Evolutionary conservation across 306 rosid genomes (phyloP).

Genomic region (Cicer cuneatum): DNA sequence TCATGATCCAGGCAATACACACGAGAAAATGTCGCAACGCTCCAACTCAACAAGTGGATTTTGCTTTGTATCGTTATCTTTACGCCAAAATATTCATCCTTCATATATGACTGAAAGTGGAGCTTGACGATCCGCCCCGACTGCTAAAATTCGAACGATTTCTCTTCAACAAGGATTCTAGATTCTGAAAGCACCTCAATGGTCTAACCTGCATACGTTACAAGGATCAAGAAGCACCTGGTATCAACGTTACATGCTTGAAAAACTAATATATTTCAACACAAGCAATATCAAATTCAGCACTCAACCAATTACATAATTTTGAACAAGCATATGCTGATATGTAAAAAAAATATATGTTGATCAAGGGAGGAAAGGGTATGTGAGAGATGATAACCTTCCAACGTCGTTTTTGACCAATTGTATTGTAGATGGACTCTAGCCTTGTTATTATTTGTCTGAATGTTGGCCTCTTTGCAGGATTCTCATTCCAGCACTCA

Average conservation of each 20-base stretch:
- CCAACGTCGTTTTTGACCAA: constrained; percentile 79
- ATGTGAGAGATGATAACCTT: constrained; percentile 65
- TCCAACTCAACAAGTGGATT: constrained; percentile 34
- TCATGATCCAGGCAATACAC: constrained; percentile 42
- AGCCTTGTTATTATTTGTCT: constrained; percentile 74
- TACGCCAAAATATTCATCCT: constrained; percentile 17
- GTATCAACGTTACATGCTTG: background rate
- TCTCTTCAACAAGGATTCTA: constrained; percentile 77
- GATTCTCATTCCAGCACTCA: constrained; percentile 93
- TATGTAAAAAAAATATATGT: constrained; percentile 22
- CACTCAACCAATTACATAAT: constrained; percentile 14
- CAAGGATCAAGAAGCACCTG: constrained; percentile 26
- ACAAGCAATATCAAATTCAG: background rate
- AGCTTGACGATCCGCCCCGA: constrained; percentile 66
- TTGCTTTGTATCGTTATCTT: constrained; percentile 35
- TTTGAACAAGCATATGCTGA: constrained; percentile 4
- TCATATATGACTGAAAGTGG: constrained; percentile 54
- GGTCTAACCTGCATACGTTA: constrained; percentile 74
- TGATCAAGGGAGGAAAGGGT: constrained; percentile 7
- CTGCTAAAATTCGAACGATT: constrained; percentile 56
- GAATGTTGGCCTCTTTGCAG: constrained; percentile 87
- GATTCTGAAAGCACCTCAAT: constrained; percentile 77
- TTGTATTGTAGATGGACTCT: constrained; percentile 65
- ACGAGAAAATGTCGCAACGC: constrained; percentile 25
- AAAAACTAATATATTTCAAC: background rate